These are phyloP conservation scores for Trametes elegans DNA, from an alignment of 768 basidiomycete genomes.

Conservation along the genomic window DNA sequence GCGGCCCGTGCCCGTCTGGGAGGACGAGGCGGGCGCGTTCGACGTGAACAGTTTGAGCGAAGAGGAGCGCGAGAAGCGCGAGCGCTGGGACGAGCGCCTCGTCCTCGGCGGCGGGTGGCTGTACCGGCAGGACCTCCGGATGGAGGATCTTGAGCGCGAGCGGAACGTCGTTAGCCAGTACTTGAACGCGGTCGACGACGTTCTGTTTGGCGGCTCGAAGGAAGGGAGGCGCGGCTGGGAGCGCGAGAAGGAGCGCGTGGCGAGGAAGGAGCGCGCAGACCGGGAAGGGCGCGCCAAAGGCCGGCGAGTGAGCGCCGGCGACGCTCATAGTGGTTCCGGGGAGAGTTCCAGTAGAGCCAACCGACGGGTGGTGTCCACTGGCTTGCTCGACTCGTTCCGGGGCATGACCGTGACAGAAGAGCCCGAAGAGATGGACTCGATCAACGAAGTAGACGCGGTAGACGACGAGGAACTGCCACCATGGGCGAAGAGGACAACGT, in stretches of 20 bases:
- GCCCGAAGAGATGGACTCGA: constrained; percentile 50
- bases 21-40: constrained; percentile 57
- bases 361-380: constrained; percentile 58
- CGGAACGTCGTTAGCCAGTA: constrained; percentile 56
- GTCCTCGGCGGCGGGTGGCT: constrained; percentile 83
- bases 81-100: constrained; percentile 79
- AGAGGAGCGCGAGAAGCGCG: constrained; percentile 53
- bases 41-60: constrained; percentile 46
- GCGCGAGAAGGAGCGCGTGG: constrained; percentile 42
- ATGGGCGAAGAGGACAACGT: constrained; percentile 69
- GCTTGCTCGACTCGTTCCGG: constrained; percentile 53
- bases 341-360: constrained; percentile 22
- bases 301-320: constrained; percentile 48
- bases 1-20: constrained; percentile 77
- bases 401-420: constrained; percentile 50
- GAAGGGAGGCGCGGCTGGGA: constrained; percentile 49
- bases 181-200: constrained; percentile 76
- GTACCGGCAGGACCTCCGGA: constrained; percentile 63
- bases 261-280: constrained; percentile 41
- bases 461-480: constrained; percentile 73
- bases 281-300: constrained; percentile 39
- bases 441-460: constrained; percentile 48
- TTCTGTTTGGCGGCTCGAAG: constrained; percentile 64
- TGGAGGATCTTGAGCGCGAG: constrained; percentile 57
- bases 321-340: constrained; percentile 30